Percentiles rank a stretch among this genome's conserved stretches.
Conservation (phyloP, 2,329 filamentous ascomycete species). For the Elsinoe ampelina region DNA sequence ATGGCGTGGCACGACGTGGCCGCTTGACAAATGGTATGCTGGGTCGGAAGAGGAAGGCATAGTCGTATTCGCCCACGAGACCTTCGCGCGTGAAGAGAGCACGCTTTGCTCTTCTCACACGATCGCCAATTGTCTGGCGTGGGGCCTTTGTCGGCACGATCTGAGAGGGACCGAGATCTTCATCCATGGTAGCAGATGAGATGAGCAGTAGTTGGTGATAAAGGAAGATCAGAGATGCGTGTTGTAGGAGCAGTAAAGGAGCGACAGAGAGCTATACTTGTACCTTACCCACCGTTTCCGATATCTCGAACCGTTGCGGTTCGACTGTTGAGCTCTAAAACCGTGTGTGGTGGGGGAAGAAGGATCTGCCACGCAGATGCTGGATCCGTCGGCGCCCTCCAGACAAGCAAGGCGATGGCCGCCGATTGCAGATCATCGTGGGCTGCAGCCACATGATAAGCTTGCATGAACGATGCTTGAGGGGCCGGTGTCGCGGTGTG, state of each 20-base stretch:
- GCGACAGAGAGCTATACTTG: not conserved
- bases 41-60: slow-evolving; percentile 73
- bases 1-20: slow-evolving; percentile 53
- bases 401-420: slow-evolving; percentile 3
- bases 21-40: slow-evolving; percentile 75
- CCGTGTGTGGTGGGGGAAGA: not conserved
- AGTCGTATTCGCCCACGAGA: slow-evolving; percentile 79
- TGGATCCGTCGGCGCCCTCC: not conserved
- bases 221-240: not conserved
- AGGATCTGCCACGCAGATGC: not conserved
- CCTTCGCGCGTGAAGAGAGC: slow-evolving; percentile 47
- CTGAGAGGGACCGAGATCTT: slow-evolving; percentile 4
- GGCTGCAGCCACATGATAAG: not conserved
- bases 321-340: not conserved
- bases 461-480: slow-evolving; percentile 3
- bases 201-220: no score
- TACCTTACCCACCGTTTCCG: not conserved
- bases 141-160: not conserved
- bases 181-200: not conserved
- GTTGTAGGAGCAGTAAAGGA: not conserved
- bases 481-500: not conserved
- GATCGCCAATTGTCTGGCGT: not conserved
- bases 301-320: not conserved
- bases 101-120: slow-evolving; percentile 1
- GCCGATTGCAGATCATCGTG: not conserved